Evolutionary conservation across 2,329 filamentous ascomycete genomes (phyloP).

Genomic region (Penicillium sp.): DNA sequence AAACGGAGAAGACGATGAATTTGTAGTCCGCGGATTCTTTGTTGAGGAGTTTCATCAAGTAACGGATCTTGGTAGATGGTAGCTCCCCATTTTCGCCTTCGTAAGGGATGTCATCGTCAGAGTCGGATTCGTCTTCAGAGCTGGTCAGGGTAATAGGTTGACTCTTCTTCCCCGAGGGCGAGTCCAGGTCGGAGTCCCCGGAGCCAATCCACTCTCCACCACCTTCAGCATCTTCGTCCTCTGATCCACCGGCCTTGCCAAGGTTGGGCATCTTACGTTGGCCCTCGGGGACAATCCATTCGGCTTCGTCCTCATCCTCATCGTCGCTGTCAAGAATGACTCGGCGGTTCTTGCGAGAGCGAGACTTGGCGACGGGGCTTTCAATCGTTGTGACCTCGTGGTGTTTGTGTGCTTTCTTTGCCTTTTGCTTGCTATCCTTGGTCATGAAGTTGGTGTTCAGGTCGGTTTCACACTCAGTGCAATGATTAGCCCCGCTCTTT

Average conservation of each 20-base stretch:
- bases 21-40: conserved; percentile 82
- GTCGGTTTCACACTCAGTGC: conserved; percentile 73
- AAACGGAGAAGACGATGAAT: conserved; percentile 97
- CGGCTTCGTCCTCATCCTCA: conserved; percentile 65
- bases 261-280: conserved; percentile 63
- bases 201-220: conserved; percentile 76
- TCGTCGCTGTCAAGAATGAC: conserved; percentile 57
- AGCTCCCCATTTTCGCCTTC: conserved; percentile 46
- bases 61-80: conserved; percentile 84
- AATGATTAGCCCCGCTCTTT: conserved; percentile 58
- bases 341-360: conserved; percentile 41
- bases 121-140: conserved; percentile 42
- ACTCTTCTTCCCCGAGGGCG: conserved; percentile 24
- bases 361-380: conserved; percentile 22
- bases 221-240: conserved; percentile 84
- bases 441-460: conserved; percentile 58
- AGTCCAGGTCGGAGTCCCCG: conserved; percentile 62
- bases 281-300: conserved; percentile 75
- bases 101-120: conserved; percentile 41
- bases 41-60: conserved; percentile 77
- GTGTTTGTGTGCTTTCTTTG: conserved; percentile 47
- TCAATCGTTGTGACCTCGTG: conserved; percentile 28
- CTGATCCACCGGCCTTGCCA: conserved; percentile 77
- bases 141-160: conserved; percentile 19
- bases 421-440: conserved; percentile 43